These are phyloP conservation scores for Leishmania tarentolae DNA, from an alignment of 208 protist species.

Conservation along the genomic window DNA sequence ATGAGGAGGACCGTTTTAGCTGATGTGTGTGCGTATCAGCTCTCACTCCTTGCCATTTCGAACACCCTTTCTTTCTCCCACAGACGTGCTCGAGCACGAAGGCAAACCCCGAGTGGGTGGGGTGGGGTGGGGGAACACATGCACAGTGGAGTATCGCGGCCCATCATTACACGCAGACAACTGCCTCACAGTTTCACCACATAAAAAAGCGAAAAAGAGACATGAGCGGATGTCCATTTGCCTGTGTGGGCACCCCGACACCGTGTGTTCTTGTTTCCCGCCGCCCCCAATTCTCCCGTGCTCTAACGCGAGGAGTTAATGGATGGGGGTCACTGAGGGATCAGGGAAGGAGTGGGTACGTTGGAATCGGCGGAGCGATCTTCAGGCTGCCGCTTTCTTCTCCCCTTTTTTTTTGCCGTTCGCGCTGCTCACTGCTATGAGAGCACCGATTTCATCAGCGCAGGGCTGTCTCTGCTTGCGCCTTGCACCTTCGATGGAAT, in stretches of 20 bases:
- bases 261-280: background rate
- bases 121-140: background rate
- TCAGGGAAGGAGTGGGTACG: background rate
- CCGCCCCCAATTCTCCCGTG: too few relatives aligned
- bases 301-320: background rate
- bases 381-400: background rate
- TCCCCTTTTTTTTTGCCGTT: slow-evolving; percentile 7
- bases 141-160: background rate
- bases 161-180: background rate
- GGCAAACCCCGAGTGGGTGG: background rate
- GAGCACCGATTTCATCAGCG: background rate
- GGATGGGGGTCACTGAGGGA: background rate
- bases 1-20: background rate
- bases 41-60: background rate
- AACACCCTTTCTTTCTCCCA: background rate
- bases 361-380: background rate
- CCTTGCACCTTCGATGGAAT: background rate
- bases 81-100: background rate
- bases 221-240: background rate
- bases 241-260: background rate
- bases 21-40: background rate
- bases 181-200: background rate
- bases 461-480: background rate
- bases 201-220: background rate
- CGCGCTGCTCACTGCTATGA: background rate